phyloP scores from a whole-genome alignment of 805 yeast genomes.

The Saturnispora mendoncae region DNA sequence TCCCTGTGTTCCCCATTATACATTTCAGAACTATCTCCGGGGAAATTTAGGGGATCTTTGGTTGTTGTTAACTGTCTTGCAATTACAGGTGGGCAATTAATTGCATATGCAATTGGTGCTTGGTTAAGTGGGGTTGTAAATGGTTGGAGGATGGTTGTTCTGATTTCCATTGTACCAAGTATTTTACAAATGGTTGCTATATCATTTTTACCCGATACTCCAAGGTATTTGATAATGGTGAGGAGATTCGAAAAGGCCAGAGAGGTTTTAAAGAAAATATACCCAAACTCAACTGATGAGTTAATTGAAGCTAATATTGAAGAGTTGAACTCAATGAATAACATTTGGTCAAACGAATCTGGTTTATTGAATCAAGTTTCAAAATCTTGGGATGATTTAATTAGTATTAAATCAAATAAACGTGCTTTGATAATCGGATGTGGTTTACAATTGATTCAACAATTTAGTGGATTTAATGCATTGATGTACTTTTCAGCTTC shows the following conservation, averaged over 20 bases:
- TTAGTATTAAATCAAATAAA: constrained; percentile 64
- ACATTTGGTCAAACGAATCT: constrained; percentile 32
- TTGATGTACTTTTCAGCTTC: constrained; percentile 93
- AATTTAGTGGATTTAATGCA: constrained; percentile 93
- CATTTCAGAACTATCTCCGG: constrained; percentile 87
- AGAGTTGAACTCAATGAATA: constrained; percentile 43
- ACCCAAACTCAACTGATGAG: constrained; percentile 52
- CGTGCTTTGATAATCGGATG: constrained; percentile 86
- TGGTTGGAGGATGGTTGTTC: constrained; percentile 93
- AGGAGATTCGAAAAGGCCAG: constrained; percentile 59
- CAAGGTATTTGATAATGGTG: constrained; percentile 74
- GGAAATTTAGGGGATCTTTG: constrained; percentile 81
- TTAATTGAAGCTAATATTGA: constrained; percentile 57
- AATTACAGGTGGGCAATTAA: constrained; percentile 89
- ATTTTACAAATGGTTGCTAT: constrained; percentile 67
- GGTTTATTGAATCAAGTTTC: constrained; percentile 35
- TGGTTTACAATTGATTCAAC: constrained; percentile 93
- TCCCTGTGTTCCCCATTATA: constrained; percentile 87
- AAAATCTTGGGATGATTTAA: constrained; percentile 55
- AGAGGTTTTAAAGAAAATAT: constrained; percentile 52
- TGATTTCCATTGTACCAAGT: constrained; percentile 83
- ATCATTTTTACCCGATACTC: constrained; percentile 88
- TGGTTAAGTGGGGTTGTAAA: constrained; percentile 62
- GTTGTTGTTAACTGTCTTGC: constrained; percentile 83
- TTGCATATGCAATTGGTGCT: constrained; percentile 90